Percentiles rank a stretch among this genome's conserved stretches.
phyloP scores from a whole-genome alignment of 768 basidiomycete species.

The Boletus tylopilopsis region DNA sequence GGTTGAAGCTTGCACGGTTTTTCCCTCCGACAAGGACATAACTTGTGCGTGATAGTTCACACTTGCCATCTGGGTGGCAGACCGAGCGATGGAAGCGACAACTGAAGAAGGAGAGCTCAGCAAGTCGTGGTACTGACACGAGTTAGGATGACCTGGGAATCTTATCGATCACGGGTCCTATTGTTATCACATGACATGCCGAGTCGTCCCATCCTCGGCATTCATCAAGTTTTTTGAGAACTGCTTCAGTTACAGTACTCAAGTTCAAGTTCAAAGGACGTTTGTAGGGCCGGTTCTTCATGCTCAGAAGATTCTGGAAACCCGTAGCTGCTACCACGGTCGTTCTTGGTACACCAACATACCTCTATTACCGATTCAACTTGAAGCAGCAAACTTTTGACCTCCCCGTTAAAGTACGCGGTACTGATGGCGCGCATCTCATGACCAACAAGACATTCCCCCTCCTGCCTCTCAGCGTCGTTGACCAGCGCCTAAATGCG shows the following conservation, averaged over 20 bases:
- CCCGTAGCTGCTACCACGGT: slow-evolving; percentile 55
- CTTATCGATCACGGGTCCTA: slow-evolving; percentile 13
- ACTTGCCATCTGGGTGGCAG: slow-evolving; percentile 13
- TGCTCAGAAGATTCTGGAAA: slow-evolving; percentile 69
- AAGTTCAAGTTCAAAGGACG: neutral
- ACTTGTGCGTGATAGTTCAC: slow-evolving; percentile 8
- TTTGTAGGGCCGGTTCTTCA: slow-evolving; percentile 21
- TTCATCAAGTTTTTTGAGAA: no score
- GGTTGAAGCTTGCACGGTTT: neutral
- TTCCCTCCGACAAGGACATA: slow-evolving; percentile 1
- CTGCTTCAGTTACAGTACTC: no score
- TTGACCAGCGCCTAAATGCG: slow-evolving; percentile 57
- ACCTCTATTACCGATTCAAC: slow-evolving; percentile 50
- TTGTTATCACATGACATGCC: slow-evolving; percentile 20
- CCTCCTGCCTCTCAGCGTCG: slow-evolving; percentile 49
- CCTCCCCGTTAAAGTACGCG: slow-evolving; percentile 48
- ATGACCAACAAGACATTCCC: slow-evolving; percentile 52
- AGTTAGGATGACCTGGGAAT: slow-evolving; percentile 24
- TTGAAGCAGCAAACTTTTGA: slow-evolving; percentile 56
- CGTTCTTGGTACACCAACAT: slow-evolving; percentile 54
- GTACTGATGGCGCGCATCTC: slow-evolving; percentile 57
- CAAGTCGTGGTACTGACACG: slow-evolving; percentile 27
- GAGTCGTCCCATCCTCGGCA: neutral
- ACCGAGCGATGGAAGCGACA: neutral
- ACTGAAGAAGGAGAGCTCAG: slow-evolving; percentile 6